phyloP scores from a whole-genome alignment of 2,329 filamentous ascomycete genomes.

The Colletotrichum sp. region DNA sequence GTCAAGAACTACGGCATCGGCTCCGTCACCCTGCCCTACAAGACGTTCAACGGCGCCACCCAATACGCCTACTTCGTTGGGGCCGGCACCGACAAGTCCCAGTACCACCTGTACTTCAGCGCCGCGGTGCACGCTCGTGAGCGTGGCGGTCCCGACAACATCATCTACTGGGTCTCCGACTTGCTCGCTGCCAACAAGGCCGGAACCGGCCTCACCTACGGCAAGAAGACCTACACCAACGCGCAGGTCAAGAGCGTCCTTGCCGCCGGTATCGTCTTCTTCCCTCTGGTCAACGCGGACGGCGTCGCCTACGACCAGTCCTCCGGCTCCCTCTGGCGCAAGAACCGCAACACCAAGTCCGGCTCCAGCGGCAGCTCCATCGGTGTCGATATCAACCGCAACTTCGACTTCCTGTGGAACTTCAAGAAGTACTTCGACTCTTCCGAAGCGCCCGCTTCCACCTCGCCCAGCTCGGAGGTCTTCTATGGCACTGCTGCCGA shows the following conservation, averaged over 20 bases:
- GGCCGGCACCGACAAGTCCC: constrained; percentile 7
- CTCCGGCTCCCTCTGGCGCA: constrained; percentile 57
- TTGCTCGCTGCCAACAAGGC: constrained; percentile 57
- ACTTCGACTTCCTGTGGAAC: constrained; percentile 65
- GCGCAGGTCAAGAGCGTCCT: constrained; percentile 57
- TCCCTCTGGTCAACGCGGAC: constrained; percentile 60
- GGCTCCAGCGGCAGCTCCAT: constrained; percentile 26
- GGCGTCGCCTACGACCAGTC: constrained; percentile 57
- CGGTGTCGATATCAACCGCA: constrained; percentile 61
- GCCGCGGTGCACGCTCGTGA: constrained; percentile 63
- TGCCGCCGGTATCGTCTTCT: constrained; percentile 56
- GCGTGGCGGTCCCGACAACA: constrained; percentile 59
- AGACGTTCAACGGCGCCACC: constrained; percentile 41
- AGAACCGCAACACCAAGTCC: constrained; percentile 51
- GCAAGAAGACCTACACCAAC: constrained; percentile 54
- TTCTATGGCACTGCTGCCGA: constrained; percentile 51
- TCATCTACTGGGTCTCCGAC: constrained; percentile 64
- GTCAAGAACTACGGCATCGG: constrained; percentile 44
- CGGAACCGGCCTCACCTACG: constrained; percentile 55
- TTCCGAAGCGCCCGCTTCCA: constrained; percentile 36
- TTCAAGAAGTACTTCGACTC: constrained; percentile 47
- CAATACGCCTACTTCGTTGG: constrained; percentile 30
- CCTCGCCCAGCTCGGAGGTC: constrained; percentile 41
- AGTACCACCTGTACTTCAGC: constrained; percentile 56
- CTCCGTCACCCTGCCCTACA: constrained; percentile 45